These are phyloP conservation scores for Globisporangium echinulatum DNA, from an alignment of 352 stramenopile species.

Conservation along the genomic window DNA sequence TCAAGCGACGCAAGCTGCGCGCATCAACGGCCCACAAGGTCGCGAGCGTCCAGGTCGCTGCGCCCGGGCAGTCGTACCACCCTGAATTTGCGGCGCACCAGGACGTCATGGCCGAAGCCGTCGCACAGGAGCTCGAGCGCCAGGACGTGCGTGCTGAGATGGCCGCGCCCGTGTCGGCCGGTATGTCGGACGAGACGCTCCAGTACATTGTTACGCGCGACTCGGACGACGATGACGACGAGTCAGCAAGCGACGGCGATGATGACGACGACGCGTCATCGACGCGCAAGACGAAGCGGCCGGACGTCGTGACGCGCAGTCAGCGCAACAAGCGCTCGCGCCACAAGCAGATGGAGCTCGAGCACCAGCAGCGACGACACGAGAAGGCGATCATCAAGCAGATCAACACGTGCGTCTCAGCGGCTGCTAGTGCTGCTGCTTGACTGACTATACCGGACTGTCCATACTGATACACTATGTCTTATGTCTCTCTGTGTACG, in stretches of 20 bases:
- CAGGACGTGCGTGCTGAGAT: conserved; percentile 39
- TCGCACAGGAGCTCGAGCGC: conserved; percentile 65
- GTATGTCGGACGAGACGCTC: conserved; percentile 73
- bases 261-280: conserved; percentile 29
- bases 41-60: conserved; percentile 66
- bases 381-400: conserved; percentile 81
- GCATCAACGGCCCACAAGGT: conserved; percentile 64
- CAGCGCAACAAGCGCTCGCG: conserved; percentile 76
- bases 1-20: conserved; percentile 42
- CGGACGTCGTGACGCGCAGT: conserved; percentile 55
- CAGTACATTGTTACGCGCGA: conserved; percentile 70
- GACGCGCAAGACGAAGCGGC: conserved; percentile 31
- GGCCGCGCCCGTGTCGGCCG: conserved; percentile 36
- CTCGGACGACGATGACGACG: conserved; percentile 30
- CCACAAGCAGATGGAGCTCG: conserved; percentile 75
- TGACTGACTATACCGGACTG: neutral
- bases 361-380: conserved; percentile 48
- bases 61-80: conserved; percentile 79
- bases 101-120: conserved; percentile 66
- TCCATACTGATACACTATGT: no score
- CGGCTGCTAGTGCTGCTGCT: no score
- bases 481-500: conserved; percentile 3
- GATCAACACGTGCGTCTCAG: conserved; percentile 69
- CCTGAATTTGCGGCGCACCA: conserved; percentile 78
- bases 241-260: conserved; percentile 17